These are phyloP conservation scores for Lasiosphaeria ovina DNA, from an alignment of 495 filamentous ascomycete genomes.

Conservation along the genomic window DNA sequence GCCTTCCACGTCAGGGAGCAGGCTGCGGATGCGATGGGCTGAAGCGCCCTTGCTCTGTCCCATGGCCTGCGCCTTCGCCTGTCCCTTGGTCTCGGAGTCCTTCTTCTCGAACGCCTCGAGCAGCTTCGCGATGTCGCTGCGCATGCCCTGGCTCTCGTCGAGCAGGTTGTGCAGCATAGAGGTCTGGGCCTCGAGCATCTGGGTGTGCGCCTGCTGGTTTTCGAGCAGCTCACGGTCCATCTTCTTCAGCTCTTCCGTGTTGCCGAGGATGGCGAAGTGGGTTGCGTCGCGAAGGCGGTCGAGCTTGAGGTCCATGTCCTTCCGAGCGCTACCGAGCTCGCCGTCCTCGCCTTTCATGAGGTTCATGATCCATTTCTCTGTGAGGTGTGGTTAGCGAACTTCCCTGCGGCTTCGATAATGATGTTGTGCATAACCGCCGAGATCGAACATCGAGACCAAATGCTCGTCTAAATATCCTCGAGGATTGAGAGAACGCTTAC, in stretches of 20 bases:
- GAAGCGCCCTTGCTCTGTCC: background rate
- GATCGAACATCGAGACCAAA: background rate
- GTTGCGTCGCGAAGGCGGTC: background rate
- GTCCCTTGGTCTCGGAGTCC: background rate
- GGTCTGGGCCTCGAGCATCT: background rate
- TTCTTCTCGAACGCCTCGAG: background rate
- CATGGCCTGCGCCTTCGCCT: background rate
- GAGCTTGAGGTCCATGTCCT: background rate
- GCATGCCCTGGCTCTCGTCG: background rate
- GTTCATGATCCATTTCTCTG: background rate
- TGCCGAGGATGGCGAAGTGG: background rate
- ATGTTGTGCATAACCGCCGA: no score
- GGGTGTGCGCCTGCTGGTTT: background rate
- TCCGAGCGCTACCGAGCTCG: background rate
- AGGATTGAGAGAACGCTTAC: background rate
- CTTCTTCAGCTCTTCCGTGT: background rate
- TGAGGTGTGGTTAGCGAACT: background rate
- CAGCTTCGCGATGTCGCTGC: background rate
- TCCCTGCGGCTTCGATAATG: no score
- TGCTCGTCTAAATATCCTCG: background rate
- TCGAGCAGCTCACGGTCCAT: background rate
- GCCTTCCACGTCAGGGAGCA: background rate
- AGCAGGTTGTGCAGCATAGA: background rate
- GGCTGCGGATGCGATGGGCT: background rate
- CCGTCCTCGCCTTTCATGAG: background rate